Evolutionary conservation across 441 rosid genomes (phyloP).

Genomic region (Arabidopsis lyrata): DNA sequence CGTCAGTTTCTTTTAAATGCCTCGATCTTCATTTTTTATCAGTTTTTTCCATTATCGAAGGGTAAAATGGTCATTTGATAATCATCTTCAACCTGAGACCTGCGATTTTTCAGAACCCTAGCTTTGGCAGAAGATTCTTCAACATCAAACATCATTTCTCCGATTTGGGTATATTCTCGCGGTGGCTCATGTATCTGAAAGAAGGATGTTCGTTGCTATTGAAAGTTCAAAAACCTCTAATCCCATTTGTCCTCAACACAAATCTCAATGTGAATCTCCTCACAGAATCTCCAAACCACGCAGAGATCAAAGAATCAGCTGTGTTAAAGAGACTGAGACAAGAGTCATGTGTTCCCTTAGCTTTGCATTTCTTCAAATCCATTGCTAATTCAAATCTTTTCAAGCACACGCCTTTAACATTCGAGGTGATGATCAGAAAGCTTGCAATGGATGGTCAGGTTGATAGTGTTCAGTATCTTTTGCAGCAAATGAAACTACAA

Average conservation of each 20-base stretch:
- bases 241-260: constrained; percentile 65
- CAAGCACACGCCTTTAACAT: constrained; percentile 74
- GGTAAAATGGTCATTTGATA: too few species aligned
- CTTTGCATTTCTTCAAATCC: constrained; percentile 71
- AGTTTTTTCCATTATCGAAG: too few species aligned
- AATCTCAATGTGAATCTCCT: constrained; percentile 51
- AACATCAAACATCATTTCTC: too few species aligned
- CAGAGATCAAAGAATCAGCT: constrained; percentile 52
- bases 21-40: neutral
- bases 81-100: neutral
- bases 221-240: constrained; percentile 62
- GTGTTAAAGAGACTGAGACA: constrained; percentile 57
- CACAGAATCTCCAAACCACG: constrained; percentile 36
- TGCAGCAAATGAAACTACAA: constrained; percentile 93
- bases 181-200: constrained; percentile 59
- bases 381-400: constrained; percentile 70
- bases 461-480: constrained; percentile 75
- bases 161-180: neutral
- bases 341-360: constrained; percentile 55
- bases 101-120: neutral
- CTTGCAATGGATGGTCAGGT: constrained; percentile 59
- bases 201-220: constrained; percentile 68
- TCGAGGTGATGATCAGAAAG: constrained; percentile 67
- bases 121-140: too few species aligned
- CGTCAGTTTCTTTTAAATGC: neutral